Conservation (phyloP, 2,329 filamentous ascomycete species). For the Verticillium dahliae region DNA sequence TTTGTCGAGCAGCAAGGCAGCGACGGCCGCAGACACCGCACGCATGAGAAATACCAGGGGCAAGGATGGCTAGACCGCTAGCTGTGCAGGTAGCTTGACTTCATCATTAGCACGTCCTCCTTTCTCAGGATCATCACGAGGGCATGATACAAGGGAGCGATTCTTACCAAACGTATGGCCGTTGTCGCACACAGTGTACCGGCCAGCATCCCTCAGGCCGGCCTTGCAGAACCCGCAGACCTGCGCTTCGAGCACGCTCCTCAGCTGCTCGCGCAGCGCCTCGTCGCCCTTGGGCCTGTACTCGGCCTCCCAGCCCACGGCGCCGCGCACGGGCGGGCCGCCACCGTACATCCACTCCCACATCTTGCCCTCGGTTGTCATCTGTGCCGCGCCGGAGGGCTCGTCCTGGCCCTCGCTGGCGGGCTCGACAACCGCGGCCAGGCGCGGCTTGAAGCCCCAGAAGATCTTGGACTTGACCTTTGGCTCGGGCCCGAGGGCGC, state of each 20-base stretch:
- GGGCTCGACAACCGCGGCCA: not conserved
- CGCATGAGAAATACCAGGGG: constrained; percentile 44
- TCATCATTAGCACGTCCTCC: constrained; percentile 2
- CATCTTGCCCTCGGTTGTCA: constrained; percentile 47
- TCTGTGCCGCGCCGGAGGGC: constrained; percentile 7
- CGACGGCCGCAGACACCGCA: constrained; percentile 49
- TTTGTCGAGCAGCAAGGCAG: constrained; percentile 37
- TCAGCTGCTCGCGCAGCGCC: constrained; percentile 30
- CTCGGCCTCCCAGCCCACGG: constrained; percentile 6
- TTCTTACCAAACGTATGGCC: constrained; percentile 33
- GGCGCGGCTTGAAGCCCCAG: constrained; percentile 20
- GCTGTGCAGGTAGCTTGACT: constrained; percentile 43
- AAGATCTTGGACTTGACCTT: constrained; percentile 26
- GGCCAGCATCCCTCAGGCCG: constrained; percentile 22
- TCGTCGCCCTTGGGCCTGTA: constrained; percentile 3
- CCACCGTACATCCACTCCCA: constrained; percentile 56
- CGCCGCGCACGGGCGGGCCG: constrained; percentile 38
- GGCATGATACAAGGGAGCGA: not conserved
- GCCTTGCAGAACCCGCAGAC: constrained; percentile 41
- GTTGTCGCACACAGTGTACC: constrained; percentile 29
- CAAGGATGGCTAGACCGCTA: constrained; percentile 47
- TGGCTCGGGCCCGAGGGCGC: constrained; percentile 41
- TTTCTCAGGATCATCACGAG: not conserved
- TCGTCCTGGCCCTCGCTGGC: constrained; percentile 4
- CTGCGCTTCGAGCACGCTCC: constrained; percentile 25